Conservation (phyloP, 148 eudicot species). For the Arctostaphylos glauca region DNA sequence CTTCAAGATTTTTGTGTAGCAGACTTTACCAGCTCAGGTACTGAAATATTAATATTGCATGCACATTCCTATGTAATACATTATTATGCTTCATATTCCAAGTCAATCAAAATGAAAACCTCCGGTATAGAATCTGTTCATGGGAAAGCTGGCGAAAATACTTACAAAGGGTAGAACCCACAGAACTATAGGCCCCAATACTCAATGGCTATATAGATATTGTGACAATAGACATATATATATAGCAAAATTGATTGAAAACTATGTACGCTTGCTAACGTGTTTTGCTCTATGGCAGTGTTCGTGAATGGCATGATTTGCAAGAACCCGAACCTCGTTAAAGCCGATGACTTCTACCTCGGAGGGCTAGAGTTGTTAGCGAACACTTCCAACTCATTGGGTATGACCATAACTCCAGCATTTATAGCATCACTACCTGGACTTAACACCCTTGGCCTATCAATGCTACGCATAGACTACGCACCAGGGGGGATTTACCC, state of each 20-base stretch:
- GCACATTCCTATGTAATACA: no score
- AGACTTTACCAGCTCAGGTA: neutral
- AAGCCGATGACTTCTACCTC: neutral
- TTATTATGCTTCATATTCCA: no score
- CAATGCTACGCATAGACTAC: neutral
- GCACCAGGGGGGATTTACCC: neutral
- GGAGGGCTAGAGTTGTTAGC: neutral
- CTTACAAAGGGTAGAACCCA: no score
- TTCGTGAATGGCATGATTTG: neutral
- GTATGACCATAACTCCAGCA: neutral
- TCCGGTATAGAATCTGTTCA: no score
- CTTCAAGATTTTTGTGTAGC: slow-evolving; percentile 7
- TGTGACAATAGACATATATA: no score
- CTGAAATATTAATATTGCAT: neutral
- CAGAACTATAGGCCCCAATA: no score
- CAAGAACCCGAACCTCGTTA: neutral
- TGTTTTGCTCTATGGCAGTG: neutral
- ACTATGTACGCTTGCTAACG: no score
- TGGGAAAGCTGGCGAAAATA: no score
- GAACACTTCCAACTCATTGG: neutral
- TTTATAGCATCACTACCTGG: neutral
- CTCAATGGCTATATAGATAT: no score
- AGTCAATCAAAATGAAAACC: no score
- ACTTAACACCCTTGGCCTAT: neutral
- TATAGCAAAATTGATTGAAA: no score